A percentile compares a stretch with the other conserved stretches of the same genome.
Conservation (phyloP, 192 early-diverging fungal species). For the Diversispora eburnea region DNA sequence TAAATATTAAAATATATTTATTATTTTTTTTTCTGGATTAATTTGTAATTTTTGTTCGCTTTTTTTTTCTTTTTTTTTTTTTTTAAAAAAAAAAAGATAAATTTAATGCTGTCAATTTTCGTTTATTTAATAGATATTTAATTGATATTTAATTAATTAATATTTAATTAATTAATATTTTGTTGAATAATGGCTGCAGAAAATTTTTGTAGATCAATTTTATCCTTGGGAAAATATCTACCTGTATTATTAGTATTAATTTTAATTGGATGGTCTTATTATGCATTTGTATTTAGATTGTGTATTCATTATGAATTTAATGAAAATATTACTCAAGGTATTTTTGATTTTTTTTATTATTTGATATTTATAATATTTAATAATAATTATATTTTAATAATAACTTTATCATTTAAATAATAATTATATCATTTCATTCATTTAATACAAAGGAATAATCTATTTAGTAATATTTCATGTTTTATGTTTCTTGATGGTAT, state of each 20-base stretch:
- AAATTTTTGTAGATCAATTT: no score
- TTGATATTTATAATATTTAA: not conserved
- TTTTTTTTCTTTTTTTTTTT: no score
- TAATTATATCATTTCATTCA: not conserved
- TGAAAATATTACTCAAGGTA: constrained; percentile 14
- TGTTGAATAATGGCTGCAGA: no score
- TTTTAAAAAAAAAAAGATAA: no score
- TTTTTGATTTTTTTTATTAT: not conserved
- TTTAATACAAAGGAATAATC: not conserved
- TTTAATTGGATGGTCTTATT: constrained; percentile 19
- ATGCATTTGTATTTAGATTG: constrained; percentile 25
- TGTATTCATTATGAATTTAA: constrained; percentile 10
- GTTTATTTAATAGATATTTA: no score
- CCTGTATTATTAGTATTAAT: constrained; percentile 15
- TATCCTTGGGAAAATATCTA: not conserved
- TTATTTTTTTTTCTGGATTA: no score
- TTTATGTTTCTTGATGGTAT: constrained; percentile 29
- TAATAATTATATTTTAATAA: not conserved
- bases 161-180: no score
- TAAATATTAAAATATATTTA: no score
- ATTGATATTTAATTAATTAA: no score
- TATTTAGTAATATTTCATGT: constrained; percentile 22
- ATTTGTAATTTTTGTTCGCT: no score
- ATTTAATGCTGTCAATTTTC: no score
- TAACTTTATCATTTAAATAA: not conserved